Conservation (phyloP, 441 rosid species). For the Cnidoscolus chayamansa region DNA sequence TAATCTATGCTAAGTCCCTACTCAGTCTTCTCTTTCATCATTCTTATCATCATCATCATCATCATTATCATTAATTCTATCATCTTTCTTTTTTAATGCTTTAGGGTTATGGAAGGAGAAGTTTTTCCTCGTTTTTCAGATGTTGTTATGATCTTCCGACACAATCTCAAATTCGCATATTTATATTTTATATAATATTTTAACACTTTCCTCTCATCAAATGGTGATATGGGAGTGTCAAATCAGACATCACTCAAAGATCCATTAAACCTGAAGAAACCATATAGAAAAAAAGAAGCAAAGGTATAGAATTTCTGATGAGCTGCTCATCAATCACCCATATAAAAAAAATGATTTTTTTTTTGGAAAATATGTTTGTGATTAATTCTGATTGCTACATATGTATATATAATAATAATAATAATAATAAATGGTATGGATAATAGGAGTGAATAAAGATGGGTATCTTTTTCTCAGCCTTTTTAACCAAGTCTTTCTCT, state of each 20-base stretch:
- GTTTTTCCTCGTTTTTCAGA: conserved; percentile 77
- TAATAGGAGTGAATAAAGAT: conserved; percentile 45
- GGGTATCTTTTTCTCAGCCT: conserved; percentile 54
- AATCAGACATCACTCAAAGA: conserved; percentile 32
- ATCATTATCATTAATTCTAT: neutral
- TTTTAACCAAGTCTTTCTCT: conserved; percentile 36
- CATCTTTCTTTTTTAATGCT: conserved; percentile 5
- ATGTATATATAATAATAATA: neutral
- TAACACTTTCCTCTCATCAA: too few relatives aligned
- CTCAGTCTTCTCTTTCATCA: conserved; percentile 15
- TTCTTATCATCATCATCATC: neutral
- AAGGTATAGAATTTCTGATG: too few relatives aligned
- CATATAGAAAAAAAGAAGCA: neutral
- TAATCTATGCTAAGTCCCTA: too few relatives aligned
- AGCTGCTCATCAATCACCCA: too few relatives aligned
- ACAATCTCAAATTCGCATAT: conserved; percentile 29
- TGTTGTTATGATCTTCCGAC: conserved; percentile 61
- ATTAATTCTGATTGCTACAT: too few relatives aligned
- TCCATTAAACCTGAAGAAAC: conserved; percentile 13
- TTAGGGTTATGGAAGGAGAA: conserved; percentile 40
- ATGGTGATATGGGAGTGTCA: conserved; percentile 31
- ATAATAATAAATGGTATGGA: conserved; percentile 23
- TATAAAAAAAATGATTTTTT: neutral
- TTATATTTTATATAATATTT: too few relatives aligned
- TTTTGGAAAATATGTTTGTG: conserved; percentile 21